Evolutionary conservation across 2,329 filamentous ascomycete genomes (phyloP).

Genomic region (Botryosphaeria dothidea): DNA sequence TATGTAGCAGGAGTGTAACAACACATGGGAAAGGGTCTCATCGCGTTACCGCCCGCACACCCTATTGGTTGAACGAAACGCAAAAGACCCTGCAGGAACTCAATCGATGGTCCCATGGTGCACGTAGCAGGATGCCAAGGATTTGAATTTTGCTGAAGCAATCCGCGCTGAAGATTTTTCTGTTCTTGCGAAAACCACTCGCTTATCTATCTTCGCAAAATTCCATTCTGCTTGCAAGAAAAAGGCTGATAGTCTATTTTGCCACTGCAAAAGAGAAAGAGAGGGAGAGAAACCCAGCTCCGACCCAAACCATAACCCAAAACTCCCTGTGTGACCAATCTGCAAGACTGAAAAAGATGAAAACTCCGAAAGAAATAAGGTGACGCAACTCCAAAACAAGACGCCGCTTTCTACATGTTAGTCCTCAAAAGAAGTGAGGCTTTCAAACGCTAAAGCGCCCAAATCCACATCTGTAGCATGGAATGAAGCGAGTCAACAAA

Average conservation of each 20-base stretch:
- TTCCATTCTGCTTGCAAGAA: neutral
- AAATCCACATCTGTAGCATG: neutral
- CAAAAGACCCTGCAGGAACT: neutral
- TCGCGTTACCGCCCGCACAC: no score
- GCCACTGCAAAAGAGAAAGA: neutral
- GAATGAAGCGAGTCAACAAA: neutral
- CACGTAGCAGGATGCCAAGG: neutral
- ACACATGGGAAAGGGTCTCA: neutral
- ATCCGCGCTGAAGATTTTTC: neutral
- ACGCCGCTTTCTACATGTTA: neutral
- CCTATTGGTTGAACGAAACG: neutral
- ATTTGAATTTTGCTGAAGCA: neutral
- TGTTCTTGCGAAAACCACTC: neutral
- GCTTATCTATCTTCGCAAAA: neutral
- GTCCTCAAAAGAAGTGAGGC: neutral
- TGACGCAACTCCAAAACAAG: neutral
- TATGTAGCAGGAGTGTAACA: neutral
- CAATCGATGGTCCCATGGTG: neutral
- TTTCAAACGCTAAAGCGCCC: neutral
- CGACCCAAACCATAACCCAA: no score
- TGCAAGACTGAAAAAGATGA: neutral
- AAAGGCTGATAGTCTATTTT: slow-evolving; percentile 1
- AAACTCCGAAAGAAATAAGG: neutral
- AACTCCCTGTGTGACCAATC: neutral
- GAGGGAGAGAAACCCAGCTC: neutral